Evolutionary conservation across 2,329 filamentous ascomycete genomes (phyloP).

Genomic region (Fusarium odoratissimum): DNA sequence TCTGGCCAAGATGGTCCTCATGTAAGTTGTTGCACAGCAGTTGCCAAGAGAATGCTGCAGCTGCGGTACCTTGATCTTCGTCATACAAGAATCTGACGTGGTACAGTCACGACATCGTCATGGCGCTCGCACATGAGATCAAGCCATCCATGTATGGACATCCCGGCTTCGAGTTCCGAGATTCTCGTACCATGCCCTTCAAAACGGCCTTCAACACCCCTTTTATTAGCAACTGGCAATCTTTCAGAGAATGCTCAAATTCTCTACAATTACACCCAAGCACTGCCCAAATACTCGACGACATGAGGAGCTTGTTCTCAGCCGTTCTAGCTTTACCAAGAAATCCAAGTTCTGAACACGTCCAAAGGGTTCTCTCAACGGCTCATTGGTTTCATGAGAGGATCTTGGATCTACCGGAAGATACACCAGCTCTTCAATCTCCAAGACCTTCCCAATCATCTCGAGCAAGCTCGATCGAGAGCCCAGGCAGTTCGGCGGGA

Average conservation of each 20-base stretch:
- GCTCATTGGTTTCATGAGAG: slow-evolving; percentile 55
- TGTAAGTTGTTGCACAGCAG: slow-evolving; percentile 51
- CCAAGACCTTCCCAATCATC: slow-evolving; percentile 27
- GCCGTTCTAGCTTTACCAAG: slow-evolving; percentile 55
- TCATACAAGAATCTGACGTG: slow-evolving; percentile 23
- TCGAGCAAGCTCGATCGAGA: slow-evolving; percentile 20
- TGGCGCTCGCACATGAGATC: slow-evolving; percentile 61
- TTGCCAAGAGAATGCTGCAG: neutral
- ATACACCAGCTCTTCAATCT: slow-evolving; percentile 32
- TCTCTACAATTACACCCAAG: slow-evolving; percentile 58
- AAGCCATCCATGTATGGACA: slow-evolving; percentile 56
- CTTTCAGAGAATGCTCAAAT: slow-evolving; percentile 56
- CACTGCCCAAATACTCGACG: slow-evolving; percentile 63
- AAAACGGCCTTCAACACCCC: slow-evolving; percentile 61
- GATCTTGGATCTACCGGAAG: slow-evolving; percentile 51
- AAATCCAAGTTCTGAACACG: slow-evolving; percentile 49
- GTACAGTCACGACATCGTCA: slow-evolving; percentile 58
- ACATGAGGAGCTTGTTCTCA: slow-evolving; percentile 61
- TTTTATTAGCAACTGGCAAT: slow-evolving; percentile 55
- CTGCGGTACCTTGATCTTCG: neutral
- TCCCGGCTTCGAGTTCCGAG: slow-evolving; percentile 56
- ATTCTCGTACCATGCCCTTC: slow-evolving; percentile 54
- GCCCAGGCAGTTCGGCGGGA: slow-evolving; percentile 23
- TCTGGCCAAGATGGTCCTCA: slow-evolving; percentile 60
- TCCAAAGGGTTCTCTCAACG: slow-evolving; percentile 53